Conservation (phyloP, 306 rosid species). For the Herpetospermum pedunculosum region DNA sequence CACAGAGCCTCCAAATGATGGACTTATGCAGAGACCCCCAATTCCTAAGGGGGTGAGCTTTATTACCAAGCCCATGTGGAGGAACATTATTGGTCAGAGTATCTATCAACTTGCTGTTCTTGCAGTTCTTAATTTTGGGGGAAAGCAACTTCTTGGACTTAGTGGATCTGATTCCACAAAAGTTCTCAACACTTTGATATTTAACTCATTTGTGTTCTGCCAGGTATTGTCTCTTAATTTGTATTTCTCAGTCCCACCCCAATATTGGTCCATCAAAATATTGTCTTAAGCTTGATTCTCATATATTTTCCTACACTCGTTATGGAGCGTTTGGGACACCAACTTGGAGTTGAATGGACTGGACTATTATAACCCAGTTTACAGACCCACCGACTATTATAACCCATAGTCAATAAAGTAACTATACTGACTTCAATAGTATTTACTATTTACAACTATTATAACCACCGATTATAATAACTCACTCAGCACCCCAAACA, state of each 20-base stretch:
- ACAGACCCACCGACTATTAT: too few species aligned
- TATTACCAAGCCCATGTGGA: constrained; percentile 89
- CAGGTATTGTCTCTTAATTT: constrained; percentile 39
- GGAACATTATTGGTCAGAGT: constrained; percentile 91
- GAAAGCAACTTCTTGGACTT: constrained; percentile 51
- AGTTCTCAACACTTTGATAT: constrained; percentile 69
- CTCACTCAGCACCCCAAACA: too few species aligned
- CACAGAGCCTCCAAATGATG: constrained; percentile 90
- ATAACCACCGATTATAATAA: too few species aligned
- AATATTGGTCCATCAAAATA: not conserved
- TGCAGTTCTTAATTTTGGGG: constrained; percentile 47
- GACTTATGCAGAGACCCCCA: constrained; percentile 59
- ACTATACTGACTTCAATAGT: too few species aligned
- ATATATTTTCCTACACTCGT: not conserved
- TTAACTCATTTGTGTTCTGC: constrained; percentile 88
- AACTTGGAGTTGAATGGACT: too few species aligned
- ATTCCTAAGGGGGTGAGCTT: constrained; percentile 56
- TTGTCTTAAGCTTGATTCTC: not conserved
- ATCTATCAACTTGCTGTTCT: constrained; percentile 71
- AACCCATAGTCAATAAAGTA: too few species aligned
- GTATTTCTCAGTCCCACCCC: not conserved
- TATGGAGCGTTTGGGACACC: too few species aligned
- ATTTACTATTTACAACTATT: too few species aligned
- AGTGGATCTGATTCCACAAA: constrained; percentile 51
- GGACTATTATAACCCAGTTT: too few species aligned